phyloP scores from a whole-genome alignment of 805 yeast genomes.

The Osmozyma mogii region DNA sequence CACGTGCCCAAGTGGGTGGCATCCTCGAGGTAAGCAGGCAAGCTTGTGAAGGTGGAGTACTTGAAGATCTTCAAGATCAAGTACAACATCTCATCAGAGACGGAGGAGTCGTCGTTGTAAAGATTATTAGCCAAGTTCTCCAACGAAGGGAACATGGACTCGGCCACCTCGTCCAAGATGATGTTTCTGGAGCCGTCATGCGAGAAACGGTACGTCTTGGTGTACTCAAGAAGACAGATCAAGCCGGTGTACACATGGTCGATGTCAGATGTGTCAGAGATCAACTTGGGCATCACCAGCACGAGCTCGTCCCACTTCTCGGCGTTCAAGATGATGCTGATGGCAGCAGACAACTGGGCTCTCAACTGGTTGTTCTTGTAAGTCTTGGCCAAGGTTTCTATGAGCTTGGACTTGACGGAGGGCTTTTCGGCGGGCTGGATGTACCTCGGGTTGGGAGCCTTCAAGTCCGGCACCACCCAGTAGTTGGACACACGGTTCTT shows the following conservation, averaged over 20 bases:
- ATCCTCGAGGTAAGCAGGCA: slow-evolving; percentile 32
- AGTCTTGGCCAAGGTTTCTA: slow-evolving; percentile 26
- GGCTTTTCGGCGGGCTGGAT: slow-evolving; percentile 29
- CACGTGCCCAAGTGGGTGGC: slow-evolving; percentile 30
- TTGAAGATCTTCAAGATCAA: slow-evolving; percentile 34
- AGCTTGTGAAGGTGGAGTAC: slow-evolving; percentile 28
- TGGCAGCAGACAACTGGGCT: slow-evolving; percentile 50
- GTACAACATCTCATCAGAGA: slow-evolving; percentile 24
- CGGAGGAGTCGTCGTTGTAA: slow-evolving; percentile 16
- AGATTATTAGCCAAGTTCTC: slow-evolving; percentile 24
- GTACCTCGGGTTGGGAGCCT: slow-evolving; percentile 15
- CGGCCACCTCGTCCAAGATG: slow-evolving; percentile 30
- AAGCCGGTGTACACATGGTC: slow-evolving; percentile 33
- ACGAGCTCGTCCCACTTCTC: slow-evolving; percentile 38
- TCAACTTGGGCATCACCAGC: slow-evolving; percentile 6
- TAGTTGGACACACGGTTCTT: slow-evolving; percentile 32
- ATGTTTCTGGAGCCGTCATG: slow-evolving; percentile 40
- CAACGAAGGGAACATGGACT: slow-evolving; percentile 28
- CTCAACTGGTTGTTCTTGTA: slow-evolving; percentile 31
- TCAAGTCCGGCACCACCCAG: slow-evolving; percentile 31
- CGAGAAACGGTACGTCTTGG: slow-evolving; percentile 35
- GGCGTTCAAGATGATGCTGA: slow-evolving; percentile 44
- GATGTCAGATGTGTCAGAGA: slow-evolving; percentile 25
- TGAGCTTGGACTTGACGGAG: slow-evolving; percentile 27
- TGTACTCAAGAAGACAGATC: slow-evolving; percentile 32